These are phyloP conservation scores for Pseudomonodictys pantanalensis DNA, from an alignment of 495 filamentous ascomycete genomes.

Conservation along the genomic window DNA sequence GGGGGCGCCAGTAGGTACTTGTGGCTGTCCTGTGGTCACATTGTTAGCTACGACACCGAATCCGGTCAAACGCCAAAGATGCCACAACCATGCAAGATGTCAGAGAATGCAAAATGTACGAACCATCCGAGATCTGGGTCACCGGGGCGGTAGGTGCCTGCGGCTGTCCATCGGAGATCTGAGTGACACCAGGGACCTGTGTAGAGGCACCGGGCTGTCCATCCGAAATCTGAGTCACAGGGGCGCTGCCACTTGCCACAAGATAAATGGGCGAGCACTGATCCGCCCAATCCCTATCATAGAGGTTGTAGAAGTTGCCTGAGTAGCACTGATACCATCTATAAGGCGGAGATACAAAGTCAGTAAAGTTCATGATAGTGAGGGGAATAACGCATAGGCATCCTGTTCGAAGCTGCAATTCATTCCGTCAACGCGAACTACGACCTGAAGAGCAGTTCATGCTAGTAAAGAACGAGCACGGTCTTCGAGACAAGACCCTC, in stretches of 20 bases:
- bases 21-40: conserved; percentile 26
- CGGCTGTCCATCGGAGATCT: conserved; percentile 26
- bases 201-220: conserved; percentile 20
- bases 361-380: no score
- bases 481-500: no score
- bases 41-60: no score
- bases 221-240: conserved; percentile 17
- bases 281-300: conserved; percentile 37
- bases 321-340: conserved; percentile 60
- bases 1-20: conserved; percentile 18
- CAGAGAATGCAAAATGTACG: no score
- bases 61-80: no score
- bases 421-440: no score
- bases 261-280: conserved; percentile 36
- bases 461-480: no score
- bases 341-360: no score
- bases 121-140: conserved; percentile 9
- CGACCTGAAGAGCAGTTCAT: no score
- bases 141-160: conserved; percentile 17
- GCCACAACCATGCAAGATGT: no score
- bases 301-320: conserved; percentile 50
- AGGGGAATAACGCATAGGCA: no score
- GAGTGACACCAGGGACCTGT: conserved; percentile 42
- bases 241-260: conserved; percentile 8
- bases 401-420: no score